These are phyloP conservation scores for Backusella mclennaniae DNA, from an alignment of 192 early-diverging fungal genomes.

Conservation along the genomic window DNA sequence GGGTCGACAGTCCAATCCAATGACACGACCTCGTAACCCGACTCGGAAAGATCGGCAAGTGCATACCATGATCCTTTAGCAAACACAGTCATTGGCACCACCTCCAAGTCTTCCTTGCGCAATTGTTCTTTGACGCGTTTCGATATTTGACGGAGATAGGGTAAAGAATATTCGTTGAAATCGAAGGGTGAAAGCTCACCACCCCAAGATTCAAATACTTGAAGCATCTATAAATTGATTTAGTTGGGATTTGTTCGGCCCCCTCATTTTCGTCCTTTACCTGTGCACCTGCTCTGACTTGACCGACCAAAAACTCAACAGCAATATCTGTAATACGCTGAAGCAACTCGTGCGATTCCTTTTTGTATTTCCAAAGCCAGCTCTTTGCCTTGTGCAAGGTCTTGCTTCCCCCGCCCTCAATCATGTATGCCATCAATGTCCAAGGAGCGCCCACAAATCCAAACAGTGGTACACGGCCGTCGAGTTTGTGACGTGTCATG, in stretches of 20 bases:
- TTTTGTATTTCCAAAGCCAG: slow-evolving; percentile 83
- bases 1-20: slow-evolving; percentile 92
- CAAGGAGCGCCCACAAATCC: slow-evolving; percentile 98
- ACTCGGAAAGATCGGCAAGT: slow-evolving; percentile 63
- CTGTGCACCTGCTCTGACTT: slow-evolving; percentile 96
- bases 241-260: background rate
- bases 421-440: slow-evolving; percentile 99
- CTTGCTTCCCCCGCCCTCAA: slow-evolving; percentile 96
- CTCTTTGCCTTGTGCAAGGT: slow-evolving; percentile 86
- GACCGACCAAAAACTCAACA: slow-evolving; percentile 85
- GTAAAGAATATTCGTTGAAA: slow-evolving; percentile 84
- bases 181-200: slow-evolving; percentile 84
- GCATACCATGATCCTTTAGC: slow-evolving; percentile 91
- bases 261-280: slow-evolving; percentile 33
- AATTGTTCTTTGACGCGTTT: slow-evolving; percentile 65
- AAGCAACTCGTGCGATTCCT: slow-evolving; percentile 76
- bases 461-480: slow-evolving; percentile 86
- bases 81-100: slow-evolving; percentile 91
- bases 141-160: slow-evolving; percentile 87
- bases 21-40: slow-evolving; percentile 84
- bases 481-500: slow-evolving; percentile 80
- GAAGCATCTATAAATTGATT: slow-evolving; percentile 62
- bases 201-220: slow-evolving; percentile 98
- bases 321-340: slow-evolving; percentile 79
- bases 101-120: slow-evolving; percentile 27